phyloP scores from a whole-genome alignment of 2,329 filamentous ascomycete species.

The Aspergillus sp. region DNA sequence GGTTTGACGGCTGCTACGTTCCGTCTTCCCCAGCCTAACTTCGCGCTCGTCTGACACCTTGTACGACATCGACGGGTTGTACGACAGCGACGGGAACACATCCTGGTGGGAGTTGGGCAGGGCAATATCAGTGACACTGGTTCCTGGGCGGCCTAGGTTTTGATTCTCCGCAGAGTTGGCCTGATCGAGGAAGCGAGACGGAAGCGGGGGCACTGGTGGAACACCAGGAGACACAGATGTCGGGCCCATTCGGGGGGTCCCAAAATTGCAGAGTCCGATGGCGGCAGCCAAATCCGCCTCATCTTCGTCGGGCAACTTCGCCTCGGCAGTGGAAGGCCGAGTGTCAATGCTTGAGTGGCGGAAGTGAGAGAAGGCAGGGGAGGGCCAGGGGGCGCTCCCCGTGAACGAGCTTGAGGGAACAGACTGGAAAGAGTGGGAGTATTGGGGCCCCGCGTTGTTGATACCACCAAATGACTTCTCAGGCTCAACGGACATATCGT shows the following conservation, averaged over 20 bases:
- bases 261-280: conserved; percentile 85
- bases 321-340: conserved; percentile 76
- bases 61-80: conserved; percentile 49
- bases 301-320: conserved; percentile 72
- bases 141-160: conserved; percentile 48
- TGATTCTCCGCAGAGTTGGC: conserved; percentile 60
- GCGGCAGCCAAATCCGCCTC: conserved; percentile 87
- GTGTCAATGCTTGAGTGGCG: conserved; percentile 74
- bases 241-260: conserved; percentile 69
- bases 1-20: conserved; percentile 35
- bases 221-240: conserved; percentile 67
- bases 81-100: conserved; percentile 42
- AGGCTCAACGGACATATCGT: conserved; percentile 50
- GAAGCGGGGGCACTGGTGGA: conserved; percentile 84
- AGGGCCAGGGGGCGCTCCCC: conserved; percentile 51
- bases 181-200: conserved; percentile 70
- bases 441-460: conserved; percentile 43
- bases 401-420: conserved; percentile 58
- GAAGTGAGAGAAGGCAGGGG: conserved; percentile 55
- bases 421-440: conserved; percentile 82
- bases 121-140: conserved; percentile 27
- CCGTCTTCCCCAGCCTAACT: conserved; percentile 68
- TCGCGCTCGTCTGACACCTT: conserved; percentile 56
- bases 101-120: conserved; percentile 39
- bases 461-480: conserved; percentile 60